These are phyloP conservation scores for Pisolithus microcarpus DNA, from an alignment of 768 basidiomycete species.

Conservation along the genomic window DNA sequence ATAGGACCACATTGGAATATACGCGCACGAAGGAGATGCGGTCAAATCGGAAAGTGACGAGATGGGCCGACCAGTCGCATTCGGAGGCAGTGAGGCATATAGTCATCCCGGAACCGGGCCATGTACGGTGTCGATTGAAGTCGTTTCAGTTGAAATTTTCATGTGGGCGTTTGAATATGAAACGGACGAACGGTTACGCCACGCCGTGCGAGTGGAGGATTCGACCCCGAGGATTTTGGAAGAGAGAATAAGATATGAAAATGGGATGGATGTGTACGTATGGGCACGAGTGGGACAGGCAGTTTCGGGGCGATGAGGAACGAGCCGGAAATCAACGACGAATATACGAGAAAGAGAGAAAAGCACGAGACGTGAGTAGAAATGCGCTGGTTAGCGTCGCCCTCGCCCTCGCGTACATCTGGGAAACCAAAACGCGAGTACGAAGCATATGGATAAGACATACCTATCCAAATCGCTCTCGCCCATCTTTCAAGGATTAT, in stretches of 20 bases:
- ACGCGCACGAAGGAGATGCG: too few relatives aligned
- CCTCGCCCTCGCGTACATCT: too few relatives aligned
- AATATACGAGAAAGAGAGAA: too few relatives aligned
- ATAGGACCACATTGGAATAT: too few relatives aligned
- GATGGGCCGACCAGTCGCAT: background rate
- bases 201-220: constrained; percentile 1
- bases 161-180: background rate
- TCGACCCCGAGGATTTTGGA: background rate
- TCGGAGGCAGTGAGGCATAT: background rate
- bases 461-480: background rate
- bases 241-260: background rate
- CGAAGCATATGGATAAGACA: background rate
- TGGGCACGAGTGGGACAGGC: too few relatives aligned
- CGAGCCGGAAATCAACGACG: too few relatives aligned
- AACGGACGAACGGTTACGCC: background rate
- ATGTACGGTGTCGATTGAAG: background rate
- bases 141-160: background rate
- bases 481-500: background rate
- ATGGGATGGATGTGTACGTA: background rate
- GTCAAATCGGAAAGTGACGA: background rate
- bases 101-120: background rate
- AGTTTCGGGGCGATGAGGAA: too few relatives aligned
- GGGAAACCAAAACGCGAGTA: background rate
- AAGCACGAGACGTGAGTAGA: too few relatives aligned
- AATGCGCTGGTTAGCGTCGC: background rate